Evolutionary conservation across 2,329 filamentous ascomycete species (phyloP).

Genomic region (Cordyceps tenuipes): DNA sequence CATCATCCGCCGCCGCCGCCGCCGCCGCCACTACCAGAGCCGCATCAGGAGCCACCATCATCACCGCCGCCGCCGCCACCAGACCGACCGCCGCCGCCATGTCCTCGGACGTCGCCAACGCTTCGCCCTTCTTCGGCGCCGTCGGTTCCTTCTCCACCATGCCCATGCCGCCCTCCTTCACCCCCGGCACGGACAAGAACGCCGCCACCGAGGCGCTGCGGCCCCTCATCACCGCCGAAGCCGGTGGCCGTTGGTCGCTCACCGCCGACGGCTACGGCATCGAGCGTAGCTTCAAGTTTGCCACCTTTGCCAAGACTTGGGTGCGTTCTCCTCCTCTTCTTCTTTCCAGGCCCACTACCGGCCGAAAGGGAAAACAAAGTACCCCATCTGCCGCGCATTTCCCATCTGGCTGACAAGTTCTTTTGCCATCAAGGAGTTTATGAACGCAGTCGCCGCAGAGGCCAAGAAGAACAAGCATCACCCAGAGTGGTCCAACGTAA

Average conservation of each 20-base stretch:
- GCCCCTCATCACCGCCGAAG: constrained; percentile 31
- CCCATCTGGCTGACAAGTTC: background rate
- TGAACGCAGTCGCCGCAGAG: constrained; percentile 61
- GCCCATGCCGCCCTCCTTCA: constrained; percentile 30
- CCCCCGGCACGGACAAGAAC: constrained; percentile 35
- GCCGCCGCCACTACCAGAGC: background rate
- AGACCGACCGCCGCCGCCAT: background rate
- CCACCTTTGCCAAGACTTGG: constrained; percentile 59
- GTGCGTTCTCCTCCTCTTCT: constrained; percentile 29
- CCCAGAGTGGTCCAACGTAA: constrained; percentile 68
- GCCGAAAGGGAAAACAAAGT: too few species aligned
- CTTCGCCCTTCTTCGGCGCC: constrained; percentile 4
- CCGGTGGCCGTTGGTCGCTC: constrained; percentile 40
- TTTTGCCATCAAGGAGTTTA: constrained; percentile 50
- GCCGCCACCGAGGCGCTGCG: constrained; percentile 27
- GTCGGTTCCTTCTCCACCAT: constrained; percentile 16
- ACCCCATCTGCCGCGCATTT: background rate
- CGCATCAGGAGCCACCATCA: background rate
- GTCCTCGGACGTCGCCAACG: constrained; percentile 5
- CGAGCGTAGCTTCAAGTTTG: constrained; percentile 54
- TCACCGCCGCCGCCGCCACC: background rate
- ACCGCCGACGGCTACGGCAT: constrained; percentile 43
- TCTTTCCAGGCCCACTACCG: too few species aligned
- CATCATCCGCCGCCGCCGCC: background rate
- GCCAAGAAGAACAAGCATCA: constrained; percentile 64